Conservation (phyloP, 2,329 filamentous ascomycete species). For the Oidium heveae region DNA sequence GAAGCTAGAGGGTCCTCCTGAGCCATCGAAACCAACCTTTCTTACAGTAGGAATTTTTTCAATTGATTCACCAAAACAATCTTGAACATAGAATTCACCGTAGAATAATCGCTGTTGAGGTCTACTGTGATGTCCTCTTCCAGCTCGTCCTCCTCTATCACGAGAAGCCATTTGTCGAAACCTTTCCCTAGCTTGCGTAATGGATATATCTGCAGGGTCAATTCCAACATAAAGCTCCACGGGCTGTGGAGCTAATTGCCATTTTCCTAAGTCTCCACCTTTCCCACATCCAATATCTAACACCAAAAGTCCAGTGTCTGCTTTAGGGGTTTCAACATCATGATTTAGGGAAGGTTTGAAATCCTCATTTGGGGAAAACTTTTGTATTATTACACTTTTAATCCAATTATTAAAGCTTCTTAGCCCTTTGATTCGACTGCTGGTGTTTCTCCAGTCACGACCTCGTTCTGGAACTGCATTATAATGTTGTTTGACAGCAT, state of each 20-base stretch:
- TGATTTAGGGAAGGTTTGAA: constrained; percentile 34
- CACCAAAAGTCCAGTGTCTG: constrained; percentile 37
- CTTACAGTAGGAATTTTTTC: constrained; percentile 59
- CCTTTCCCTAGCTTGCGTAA: constrained; percentile 69
- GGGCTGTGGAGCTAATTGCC: constrained; percentile 76
- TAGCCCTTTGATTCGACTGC: constrained; percentile 84
- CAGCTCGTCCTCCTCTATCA: constrained; percentile 21
- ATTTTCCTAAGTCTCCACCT: constrained; percentile 84
- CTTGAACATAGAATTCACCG: constrained; percentile 68
- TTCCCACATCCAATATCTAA: constrained; percentile 93
- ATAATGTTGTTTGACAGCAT: constrained; percentile 83
- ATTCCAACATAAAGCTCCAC: constrained; percentile 87
- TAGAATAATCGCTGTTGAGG: constrained; percentile 42
- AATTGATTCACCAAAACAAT: constrained; percentile 72
- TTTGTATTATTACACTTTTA: constrained; percentile 92
- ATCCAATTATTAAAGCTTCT: constrained; percentile 97
- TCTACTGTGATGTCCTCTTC: constrained; percentile 23
- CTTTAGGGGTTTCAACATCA: constrained; percentile 15
- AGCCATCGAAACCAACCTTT: constrained; percentile 58
- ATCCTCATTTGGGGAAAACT: constrained; percentile 67
- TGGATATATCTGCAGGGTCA: constrained; percentile 78
- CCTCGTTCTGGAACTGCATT: constrained; percentile 86
- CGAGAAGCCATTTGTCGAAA: constrained; percentile 47
- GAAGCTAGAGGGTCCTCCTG: constrained; percentile 40
- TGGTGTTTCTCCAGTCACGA: constrained; percentile 79